Conservation (phyloP, 441 rosid genomes). For the Populus hybrid region DNA sequence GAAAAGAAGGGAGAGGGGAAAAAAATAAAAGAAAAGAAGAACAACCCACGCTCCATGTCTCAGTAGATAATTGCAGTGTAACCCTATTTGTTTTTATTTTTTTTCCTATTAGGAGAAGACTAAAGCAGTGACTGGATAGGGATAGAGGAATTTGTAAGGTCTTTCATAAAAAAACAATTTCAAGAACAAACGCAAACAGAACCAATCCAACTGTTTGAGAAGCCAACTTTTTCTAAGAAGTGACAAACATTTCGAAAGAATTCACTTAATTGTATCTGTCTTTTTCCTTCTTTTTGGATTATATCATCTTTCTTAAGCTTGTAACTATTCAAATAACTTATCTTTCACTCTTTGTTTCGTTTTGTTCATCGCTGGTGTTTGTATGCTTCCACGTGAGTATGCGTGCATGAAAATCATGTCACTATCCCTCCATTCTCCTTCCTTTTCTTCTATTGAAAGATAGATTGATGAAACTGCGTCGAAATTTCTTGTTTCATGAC, state of each 20-base stretch:
- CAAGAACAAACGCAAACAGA: conserved; percentile 13
- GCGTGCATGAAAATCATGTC: neutral
- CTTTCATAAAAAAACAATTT: conserved; percentile 15
- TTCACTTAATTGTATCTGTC: conserved; percentile 24
- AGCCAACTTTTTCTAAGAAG: conserved; percentile 18
- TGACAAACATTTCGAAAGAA: conserved; percentile 29
- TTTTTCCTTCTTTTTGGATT: conserved; percentile 30
- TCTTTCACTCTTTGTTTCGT: conserved; percentile 2
- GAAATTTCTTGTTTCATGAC: conserved; percentile 14
- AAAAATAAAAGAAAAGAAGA: conserved; percentile 1
- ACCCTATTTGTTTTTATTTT: no score
- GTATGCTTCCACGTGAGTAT: conserved; percentile 9
- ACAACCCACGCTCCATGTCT: conserved; percentile 54
- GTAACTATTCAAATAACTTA: neutral
- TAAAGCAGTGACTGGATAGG: no score
- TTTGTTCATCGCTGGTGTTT: conserved; percentile 1
- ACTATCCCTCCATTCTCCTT: neutral
- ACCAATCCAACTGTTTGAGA: conserved; percentile 5
- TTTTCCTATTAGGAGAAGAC: no score
- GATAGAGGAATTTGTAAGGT: neutral
- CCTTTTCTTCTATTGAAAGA: neutral
- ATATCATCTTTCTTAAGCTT: conserved; percentile 16
- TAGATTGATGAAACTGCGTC: conserved; percentile 19
- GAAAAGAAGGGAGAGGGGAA: neutral
- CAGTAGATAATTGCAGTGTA: neutral